phyloP scores from a whole-genome alignment of 2,329 filamentous ascomycete species.

The Pseudogymnoascus sp. region DNA sequence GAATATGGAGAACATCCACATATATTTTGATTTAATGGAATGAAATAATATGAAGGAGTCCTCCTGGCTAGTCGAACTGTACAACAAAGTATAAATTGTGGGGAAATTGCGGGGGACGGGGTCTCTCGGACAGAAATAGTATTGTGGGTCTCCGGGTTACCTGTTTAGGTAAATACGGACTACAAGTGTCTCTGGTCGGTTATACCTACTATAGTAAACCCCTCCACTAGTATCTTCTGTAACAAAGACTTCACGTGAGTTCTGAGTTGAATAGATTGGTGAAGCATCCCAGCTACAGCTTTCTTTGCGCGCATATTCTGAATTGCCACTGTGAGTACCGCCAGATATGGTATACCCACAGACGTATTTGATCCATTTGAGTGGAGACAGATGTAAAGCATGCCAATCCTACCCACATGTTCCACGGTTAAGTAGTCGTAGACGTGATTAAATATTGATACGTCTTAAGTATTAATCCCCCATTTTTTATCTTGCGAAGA shows the following conservation, averaged over 20 bases:
- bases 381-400: neutral
- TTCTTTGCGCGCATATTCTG: neutral
- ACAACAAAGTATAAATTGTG: too few species aligned
- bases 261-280: neutral
- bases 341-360: neutral
- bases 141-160: neutral
- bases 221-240: neutral
- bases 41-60: too few species aligned
- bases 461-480: neutral
- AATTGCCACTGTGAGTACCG: neutral
- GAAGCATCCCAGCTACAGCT: neutral
- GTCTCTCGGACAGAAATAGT: too few species aligned
- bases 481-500: neutral
- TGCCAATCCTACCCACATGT: neutral
- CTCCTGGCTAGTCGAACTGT: too few species aligned
- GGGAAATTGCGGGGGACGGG: too few species aligned
- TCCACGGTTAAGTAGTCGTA: neutral
- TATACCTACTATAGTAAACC: too few species aligned
- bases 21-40: too few species aligned
- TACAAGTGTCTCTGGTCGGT: neutral
- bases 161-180: neutral
- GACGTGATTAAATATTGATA: neutral
- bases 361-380: neutral
- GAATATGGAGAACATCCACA: too few species aligned
- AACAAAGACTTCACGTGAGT: neutral